phyloP scores from a whole-genome alignment of 768 basidiomycete species.

The Boletus rubropictus region DNA sequence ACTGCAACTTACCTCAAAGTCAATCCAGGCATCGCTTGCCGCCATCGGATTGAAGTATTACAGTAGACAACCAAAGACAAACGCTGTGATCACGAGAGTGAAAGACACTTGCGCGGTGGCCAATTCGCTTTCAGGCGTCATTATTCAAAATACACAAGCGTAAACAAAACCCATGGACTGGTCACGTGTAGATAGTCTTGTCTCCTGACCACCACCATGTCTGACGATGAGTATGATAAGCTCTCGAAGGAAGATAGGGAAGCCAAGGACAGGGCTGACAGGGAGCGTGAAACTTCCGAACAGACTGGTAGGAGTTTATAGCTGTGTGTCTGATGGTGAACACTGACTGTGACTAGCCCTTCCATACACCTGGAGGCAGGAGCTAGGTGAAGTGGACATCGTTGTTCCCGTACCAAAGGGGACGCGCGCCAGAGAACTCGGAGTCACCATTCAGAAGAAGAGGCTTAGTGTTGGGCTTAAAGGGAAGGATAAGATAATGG shows the following conservation, averaged over 20 bases:
- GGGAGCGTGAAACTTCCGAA: conserved; percentile 66
- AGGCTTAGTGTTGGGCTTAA: conserved; percentile 81
- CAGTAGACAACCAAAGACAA: conserved; percentile 4
- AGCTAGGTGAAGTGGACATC: conserved; percentile 82
- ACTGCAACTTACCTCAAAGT: conserved; percentile 58
- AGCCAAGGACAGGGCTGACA: conserved; percentile 59
- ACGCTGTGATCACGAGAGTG: conserved; percentile 10
- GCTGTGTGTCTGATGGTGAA: conserved; percentile 18
- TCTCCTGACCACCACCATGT: conserved; percentile 26
- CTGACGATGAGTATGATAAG: conserved; percentile 63
- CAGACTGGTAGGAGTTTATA: conserved; percentile 65
- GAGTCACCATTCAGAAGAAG: conserved; percentile 72
- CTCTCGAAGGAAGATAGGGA: conserved; percentile 74
- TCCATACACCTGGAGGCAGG: conserved; percentile 90
- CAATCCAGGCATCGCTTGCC: conserved; percentile 54
- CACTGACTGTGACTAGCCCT: conserved; percentile 47
- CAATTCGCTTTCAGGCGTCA: conserved; percentile 17
- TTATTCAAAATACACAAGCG: conserved; percentile 27
- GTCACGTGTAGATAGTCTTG: conserved; percentile 29
- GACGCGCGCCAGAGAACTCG: conserved; percentile 73
- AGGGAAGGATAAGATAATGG: conserved; percentile 76
- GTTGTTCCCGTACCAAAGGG: conserved; percentile 81
- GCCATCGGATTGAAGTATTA: conserved; percentile 44
- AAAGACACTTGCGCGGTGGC: conserved; percentile 6
- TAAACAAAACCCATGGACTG: conserved; percentile 24